Conservation (phyloP, 2,329 filamentous ascomycete species). For the Colletotrichum eleusines region DNA sequence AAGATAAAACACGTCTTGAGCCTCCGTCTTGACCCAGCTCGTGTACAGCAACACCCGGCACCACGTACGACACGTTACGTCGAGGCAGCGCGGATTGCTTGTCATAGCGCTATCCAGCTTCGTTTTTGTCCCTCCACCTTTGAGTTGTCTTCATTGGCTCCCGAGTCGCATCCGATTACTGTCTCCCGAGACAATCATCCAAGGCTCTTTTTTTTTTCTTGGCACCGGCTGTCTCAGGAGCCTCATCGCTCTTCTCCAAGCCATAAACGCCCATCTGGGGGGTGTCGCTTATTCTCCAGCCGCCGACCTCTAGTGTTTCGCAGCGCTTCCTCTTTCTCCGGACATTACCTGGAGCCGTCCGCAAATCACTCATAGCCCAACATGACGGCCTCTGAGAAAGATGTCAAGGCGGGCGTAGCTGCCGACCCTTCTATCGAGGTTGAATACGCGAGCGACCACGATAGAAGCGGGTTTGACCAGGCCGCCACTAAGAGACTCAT, state of each 20-base stretch:
- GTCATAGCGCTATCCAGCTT: constrained; percentile 12
- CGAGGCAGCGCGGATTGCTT: not conserved
- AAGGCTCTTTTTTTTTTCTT: not conserved
- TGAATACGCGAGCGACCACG: constrained; percentile 41
- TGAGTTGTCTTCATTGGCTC: not conserved
- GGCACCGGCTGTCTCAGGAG: constrained; percentile 8
- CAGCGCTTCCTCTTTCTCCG: not conserved
- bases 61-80: not conserved
- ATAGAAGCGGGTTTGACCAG: constrained; percentile 47
- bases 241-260: constrained; percentile 5
- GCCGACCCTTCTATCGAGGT: constrained; percentile 41
- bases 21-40: not conserved
- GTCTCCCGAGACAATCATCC: constrained; percentile 15
- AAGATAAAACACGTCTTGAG: not conserved
- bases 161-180: not conserved
- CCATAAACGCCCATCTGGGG: not conserved
- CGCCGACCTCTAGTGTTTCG: too few relatives aligned
- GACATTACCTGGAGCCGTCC: not conserved
- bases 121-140: constrained; percentile 12
- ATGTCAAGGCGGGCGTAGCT: constrained; percentile 31
- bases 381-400: constrained; percentile 39
- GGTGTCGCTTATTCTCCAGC: not conserved
- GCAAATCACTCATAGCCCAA: not conserved
- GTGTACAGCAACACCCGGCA: not conserved
- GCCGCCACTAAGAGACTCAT: constrained; percentile 63